Percentiles rank a stretch among this genome's conserved stretches.
Evolutionary conservation across 2,329 filamentous ascomycete genomes (phyloP).

Genomic region (Ambrosiella cleistominuta): DNA sequence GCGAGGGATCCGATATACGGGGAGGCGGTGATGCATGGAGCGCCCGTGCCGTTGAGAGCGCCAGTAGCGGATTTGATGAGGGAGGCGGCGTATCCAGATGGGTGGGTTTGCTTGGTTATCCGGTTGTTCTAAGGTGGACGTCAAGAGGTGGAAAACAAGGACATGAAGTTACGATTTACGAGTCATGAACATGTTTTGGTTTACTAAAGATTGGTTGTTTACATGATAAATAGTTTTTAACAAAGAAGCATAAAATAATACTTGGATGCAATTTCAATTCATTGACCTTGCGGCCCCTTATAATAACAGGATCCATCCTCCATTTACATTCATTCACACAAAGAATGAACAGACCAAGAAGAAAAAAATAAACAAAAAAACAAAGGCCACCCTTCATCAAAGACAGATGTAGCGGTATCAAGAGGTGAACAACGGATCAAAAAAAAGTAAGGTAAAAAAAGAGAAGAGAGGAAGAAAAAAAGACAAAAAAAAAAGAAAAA

Average conservation of each 20-base stretch:
- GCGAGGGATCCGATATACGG: conserved; percentile 70
- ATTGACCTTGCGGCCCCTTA: not conserved
- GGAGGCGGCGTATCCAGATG: conserved; percentile 75
- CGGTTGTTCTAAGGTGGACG: conserved; percentile 3
- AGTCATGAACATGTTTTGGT: not conserved
- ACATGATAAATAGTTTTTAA: not conserved
- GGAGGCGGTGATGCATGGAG: conserved; percentile 71
- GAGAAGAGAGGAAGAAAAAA: not conserved
- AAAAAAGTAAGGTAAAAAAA: not conserved
- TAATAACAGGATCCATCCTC: not conserved
- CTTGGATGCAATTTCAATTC: not conserved
- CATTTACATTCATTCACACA: not conserved
- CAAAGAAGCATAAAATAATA: not conserved
- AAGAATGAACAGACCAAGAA: not conserved
- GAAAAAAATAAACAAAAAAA: conserved; percentile 1
- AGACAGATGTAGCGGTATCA: not conserved
- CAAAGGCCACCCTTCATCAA: not conserved
- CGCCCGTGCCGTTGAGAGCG: conserved; percentile 60
- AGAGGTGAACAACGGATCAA: not conserved
- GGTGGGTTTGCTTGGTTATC: conserved; percentile 77
- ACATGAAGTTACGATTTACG: not conserved
- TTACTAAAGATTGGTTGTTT: not conserved
- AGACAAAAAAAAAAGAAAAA: not conserved
- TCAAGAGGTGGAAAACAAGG: not conserved
- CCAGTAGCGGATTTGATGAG: conserved; percentile 68